Base-by-base conservation (phyloP, 768 basidiomycete genomes). In the Phallus indusiatus region DNA sequence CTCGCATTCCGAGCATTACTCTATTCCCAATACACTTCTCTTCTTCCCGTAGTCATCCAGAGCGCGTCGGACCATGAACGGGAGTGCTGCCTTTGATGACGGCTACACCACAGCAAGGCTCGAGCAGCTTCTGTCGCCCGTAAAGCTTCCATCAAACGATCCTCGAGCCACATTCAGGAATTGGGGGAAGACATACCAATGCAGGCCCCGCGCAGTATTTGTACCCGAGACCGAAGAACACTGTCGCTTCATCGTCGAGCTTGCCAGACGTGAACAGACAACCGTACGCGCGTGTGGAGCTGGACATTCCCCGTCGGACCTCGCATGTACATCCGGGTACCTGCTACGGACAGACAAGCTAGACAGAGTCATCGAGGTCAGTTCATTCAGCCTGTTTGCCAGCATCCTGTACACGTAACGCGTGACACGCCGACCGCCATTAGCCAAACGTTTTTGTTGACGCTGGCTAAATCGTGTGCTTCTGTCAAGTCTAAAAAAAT, bases 271-370 rank as follows among this genome's bases (percentile, higher is more conserved):
- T 48, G 83, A 93, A 67, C 73, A 79, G 16, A 83, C 80, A 67
- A 76, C 80, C 20, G 76, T 98, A 37, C 83, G 93, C 58, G 88
- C 90, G 0, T 86, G 85, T 16, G 96, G 94, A 12, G 84, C 91
- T 17, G 95, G 94, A 1, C 94, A 97, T 73, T 90, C 88, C 60
- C 95, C 95, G 18, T 89, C 86, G 67, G 95, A 99, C 73, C 78
- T 99, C 53, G 89, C 91, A 0, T 97, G 93, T 72, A 96, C 94
- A 0, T 79, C 75, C 55, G 90, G 85, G 8, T 94, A 82, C 74
- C 87, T 97, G 83, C 72, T 98, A 59, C 80, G 87, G 55, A 89
- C 89, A 61, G 83, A 83, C 50, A 81, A 79, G 66, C 72, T 97
- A 55, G 79, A 87, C 69, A 75, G 78, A 48, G 70, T 95, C 36